Base-by-base conservation (phyloP, 305 asterid genomes). In the Petunia hybrid region DNA sequence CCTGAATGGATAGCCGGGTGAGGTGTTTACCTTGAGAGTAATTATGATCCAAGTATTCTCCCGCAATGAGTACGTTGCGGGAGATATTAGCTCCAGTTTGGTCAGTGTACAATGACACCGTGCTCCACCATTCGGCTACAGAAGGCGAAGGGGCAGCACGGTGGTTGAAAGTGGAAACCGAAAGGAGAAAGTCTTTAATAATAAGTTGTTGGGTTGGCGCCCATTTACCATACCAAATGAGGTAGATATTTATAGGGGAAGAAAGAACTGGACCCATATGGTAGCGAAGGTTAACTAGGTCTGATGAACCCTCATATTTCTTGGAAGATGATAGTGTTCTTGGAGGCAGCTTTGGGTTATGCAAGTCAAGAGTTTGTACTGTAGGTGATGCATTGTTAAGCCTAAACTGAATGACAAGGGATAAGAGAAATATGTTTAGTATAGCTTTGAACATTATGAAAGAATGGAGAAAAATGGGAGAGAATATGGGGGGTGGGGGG, bases 211-310 rank as follows among this genome's bases (percentile, higher is more conserved):
- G 93, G 0, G 97, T 43, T 3, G 91, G 80, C 14, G 87, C 31
- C 98, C 98, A 94, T 0, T 82, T 82, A 2, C 98, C 98, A 79
- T 94, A 94, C 98, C 98, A 94, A 56, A 94, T 89, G 42, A 92
- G 91, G 89, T 94, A 90, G 65, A 94, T 89, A 77, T 89, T 94
- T 86, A 94, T 94, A 12, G 97, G 94, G 1, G 98, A 90, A 0
- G 98, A 91, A 51, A 94, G 86, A 1, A 94, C 97, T 0, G 98
- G 98, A 10, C 98, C 98, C 98, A 94, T 94, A 86, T 94, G 98
- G 90, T 94, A 94, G 0, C 95, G 96, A 80, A 94, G 95, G 14
- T 91, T 81, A 10, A 94, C 95, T 0, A 92, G 84, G 67, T 92
- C 59, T 4, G 98, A 94, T 1, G 98, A 94, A 48, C 98, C 98